Evolutionary conservation across 768 basidiomycete species (phyloP), one percentile per base, ranked within the genome.

Genomic region (Tricholoma hemisulphureum): DNA sequence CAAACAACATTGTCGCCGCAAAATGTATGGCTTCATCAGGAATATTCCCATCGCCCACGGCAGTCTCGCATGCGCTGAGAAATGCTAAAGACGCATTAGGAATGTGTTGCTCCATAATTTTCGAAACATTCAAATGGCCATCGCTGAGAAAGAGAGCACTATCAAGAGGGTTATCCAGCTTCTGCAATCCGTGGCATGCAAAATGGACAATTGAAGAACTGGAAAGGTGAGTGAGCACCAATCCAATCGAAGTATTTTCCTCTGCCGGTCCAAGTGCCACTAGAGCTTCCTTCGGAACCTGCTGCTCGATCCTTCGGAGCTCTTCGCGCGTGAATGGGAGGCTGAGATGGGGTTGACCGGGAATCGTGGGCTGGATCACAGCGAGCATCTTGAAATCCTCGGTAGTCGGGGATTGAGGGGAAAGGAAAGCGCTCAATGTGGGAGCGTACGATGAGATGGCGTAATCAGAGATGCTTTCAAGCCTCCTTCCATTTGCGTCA

Each of bases 41-140:
- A 45, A 63, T 58, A 4, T 62, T 57, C 23, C 61, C 55, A 23
- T 63, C 61, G 2, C 73, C 69, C 13, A 56, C 64, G 0, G 73
- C 73, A 21, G 73, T 78, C 52, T 78, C 66, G 56, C 77, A 78
- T 2, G 77, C 75, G 2, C 75, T 76, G 8, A 78, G 68, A 61
- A 76, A 72, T 1, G 73, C 77, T 29, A 78, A 62, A 34, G 61
- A 56, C 35, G 64, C 55, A 58, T 56, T 16, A 14, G 55, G 35
- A 60, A 68, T 32, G 57, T 58, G 18, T 8, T 59, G 28, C 65
- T 9, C 55, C 54, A 63, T 59, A 20, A 65, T 58, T 34, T 45
- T 55, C 54, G 65, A 32, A 18, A 63, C 6, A 52, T 57, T 62
- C 13, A 50, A 14, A 16, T 28, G 13, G 3, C 49, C 49, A 28